Evolutionary conservation across 805 yeast genomes (phyloP), one percentile per base, ranked within the genome.

Genomic region (Yamadazyma olivae): DNA sequence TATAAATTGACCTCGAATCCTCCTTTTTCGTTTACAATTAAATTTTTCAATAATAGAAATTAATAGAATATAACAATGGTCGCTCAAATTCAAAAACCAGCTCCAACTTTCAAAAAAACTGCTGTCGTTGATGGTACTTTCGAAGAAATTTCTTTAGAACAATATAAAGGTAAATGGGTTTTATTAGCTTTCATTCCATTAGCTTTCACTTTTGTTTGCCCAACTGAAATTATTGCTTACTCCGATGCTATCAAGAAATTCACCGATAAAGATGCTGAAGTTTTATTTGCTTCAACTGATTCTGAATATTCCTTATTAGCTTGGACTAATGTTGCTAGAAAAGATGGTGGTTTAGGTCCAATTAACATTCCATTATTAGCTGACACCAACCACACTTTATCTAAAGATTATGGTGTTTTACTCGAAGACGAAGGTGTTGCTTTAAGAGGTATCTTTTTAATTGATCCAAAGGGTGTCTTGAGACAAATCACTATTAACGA

Each of bases 181-280:
- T 71, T 93, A 49, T 77, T 93, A 59, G 98, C 95, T 46, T 93
- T 93, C 75, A 83, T 93, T 66, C 99, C 99, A 69, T 75, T 91
- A 79, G 99, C 99, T 35, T 93, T 93, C 90, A 93, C 99, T 44
- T 93, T 93, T 55, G 98, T 93, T 48, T 93, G 99, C 75, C 99
- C 99, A 69, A 93, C 99, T 53, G 98, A 93, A 77, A 90, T 93
- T 75, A 82, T 93, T 70, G 98, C 98, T 54, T 93, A 89, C 83
- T 86, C 96, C 47, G 96, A 91, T 55, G 96, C 97, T 53, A 85
- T 79, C 55, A 79, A 81, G 75, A 81, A 83, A 77, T 93, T 93
- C 72, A 67, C 83, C 54, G 95, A 78, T 51, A 83, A 87, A 64
- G 91, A 81, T 58, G 80, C 88, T 51, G 86, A 88, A 74, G 81